Evolutionary conservation across 805 yeast species (phyloP).

Genomic region (Ogataea nitratoaversa): DNA sequence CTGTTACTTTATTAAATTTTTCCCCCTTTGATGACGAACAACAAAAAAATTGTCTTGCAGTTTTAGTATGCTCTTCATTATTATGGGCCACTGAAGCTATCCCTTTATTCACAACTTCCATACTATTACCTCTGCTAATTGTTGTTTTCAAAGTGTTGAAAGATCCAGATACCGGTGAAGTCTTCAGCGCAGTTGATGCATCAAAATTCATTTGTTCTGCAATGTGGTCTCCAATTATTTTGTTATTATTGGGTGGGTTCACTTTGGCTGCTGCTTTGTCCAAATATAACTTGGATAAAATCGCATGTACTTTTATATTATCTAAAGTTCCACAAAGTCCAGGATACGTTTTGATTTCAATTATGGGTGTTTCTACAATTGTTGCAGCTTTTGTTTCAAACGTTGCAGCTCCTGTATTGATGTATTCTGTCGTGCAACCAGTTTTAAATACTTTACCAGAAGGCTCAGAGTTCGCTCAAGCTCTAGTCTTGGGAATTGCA

Average conservation of each 20-base stretch:
- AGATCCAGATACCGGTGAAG: conserved; percentile 44
- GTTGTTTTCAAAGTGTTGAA: conserved; percentile 69
- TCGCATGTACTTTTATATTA: conserved; percentile 75
- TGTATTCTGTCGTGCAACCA: conserved; percentile 89
- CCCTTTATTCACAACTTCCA: conserved; percentile 86
- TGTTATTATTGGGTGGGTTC: conserved; percentile 89
- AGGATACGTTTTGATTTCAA: conserved; percentile 64
- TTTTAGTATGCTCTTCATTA: conserved; percentile 74
- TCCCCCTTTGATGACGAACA: conserved; percentile 62
- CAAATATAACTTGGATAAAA: conserved; percentile 83
- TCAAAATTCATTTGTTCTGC: conserved; percentile 73
- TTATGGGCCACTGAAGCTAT: conserved; percentile 96
- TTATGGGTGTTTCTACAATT: conserved; percentile 82
- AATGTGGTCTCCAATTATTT: conserved; percentile 95
- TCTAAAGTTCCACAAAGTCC: conserved; percentile 87
- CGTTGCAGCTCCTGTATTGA: conserved; percentile 95
- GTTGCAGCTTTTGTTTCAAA: conserved; percentile 95
- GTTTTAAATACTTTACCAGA: conserved; percentile 78
- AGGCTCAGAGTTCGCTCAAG: conserved; percentile 72
- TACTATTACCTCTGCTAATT: conserved; percentile 75
- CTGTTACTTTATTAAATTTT: conserved; percentile 43
- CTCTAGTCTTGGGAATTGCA: conserved; percentile 87
- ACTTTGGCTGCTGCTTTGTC: conserved; percentile 92
- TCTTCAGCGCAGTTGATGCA: conserved; percentile 64
- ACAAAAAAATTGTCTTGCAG: conserved; percentile 76